A percentile compares a stretch with the other conserved stretches of the same genome.
Evolutionary conservation across 1,139 yeast genomes (phyloP).

Genomic region (Scheffersomyces stambukii): DNA sequence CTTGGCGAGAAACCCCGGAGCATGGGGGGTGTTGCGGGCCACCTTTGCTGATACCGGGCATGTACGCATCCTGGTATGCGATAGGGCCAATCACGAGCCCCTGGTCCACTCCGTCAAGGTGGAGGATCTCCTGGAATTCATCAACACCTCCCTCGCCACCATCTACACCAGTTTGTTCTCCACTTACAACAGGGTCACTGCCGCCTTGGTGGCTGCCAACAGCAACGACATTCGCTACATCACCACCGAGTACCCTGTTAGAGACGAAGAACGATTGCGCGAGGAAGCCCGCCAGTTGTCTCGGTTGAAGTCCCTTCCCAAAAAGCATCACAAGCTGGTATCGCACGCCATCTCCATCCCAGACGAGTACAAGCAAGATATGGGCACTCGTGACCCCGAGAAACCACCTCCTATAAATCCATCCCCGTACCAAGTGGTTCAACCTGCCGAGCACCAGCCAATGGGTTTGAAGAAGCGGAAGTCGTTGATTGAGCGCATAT

Average conservation of each 20-base stretch:
- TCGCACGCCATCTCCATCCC: slow-evolving; percentile 8
- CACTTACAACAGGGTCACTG: slow-evolving; percentile 19
- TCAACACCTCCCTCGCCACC: slow-evolving; percentile 20
- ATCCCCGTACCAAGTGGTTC: too few relatives aligned
- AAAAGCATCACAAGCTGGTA: slow-evolving; percentile 2
- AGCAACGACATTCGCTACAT: slow-evolving; percentile 21
- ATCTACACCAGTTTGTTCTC: slow-evolving; percentile 19
- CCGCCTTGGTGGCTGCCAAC: slow-evolving; percentile 19
- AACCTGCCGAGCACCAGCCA: neutral
- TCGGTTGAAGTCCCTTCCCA: slow-evolving; percentile 3
- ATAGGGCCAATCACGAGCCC: slow-evolving; percentile 18
- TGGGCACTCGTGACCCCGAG: neutral
- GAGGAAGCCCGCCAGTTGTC: slow-evolving; percentile 3
- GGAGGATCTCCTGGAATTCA: slow-evolving; percentile 17
- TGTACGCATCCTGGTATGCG: slow-evolving; percentile 27
- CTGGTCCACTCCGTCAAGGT: slow-evolving; percentile 22
- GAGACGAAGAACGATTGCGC: slow-evolving; percentile 5
- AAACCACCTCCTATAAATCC: too few relatives aligned
- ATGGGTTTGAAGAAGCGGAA: neutral
- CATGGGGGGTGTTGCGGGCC: slow-evolving; percentile 26
- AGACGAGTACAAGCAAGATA: slow-evolving; percentile 1
- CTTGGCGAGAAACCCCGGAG: slow-evolving; percentile 21
- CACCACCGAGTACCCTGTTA: slow-evolving; percentile 10
- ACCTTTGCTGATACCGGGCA: slow-evolving; percentile 23
- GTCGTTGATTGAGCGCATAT: slow-evolving; percentile 2